A percentile compares a stretch with the other conserved stretches of the same genome.
Conservation (phyloP, 2,329 filamentous ascomycete species). For the Phyllosticta citriasiana region DNA sequence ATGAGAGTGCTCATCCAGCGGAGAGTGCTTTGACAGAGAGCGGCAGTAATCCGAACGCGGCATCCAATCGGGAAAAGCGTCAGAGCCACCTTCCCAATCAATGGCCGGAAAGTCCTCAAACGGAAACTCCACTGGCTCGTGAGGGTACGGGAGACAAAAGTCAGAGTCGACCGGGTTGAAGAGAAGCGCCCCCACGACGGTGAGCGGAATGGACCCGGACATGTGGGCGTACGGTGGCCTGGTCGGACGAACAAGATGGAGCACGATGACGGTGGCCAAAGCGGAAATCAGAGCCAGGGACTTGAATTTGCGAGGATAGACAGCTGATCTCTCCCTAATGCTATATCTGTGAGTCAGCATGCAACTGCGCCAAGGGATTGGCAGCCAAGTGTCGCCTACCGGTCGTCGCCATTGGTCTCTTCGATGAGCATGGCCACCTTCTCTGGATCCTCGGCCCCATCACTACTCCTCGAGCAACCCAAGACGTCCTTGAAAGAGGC, state of each 20-base stretch:
- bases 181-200: slow-evolving; percentile 16
- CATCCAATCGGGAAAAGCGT: slow-evolving; percentile 5
- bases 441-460: neutral
- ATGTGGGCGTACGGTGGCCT: slow-evolving; percentile 28
- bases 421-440: neutral
- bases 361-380: neutral
- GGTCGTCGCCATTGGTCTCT: neutral
- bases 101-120: neutral
- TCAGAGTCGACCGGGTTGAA: slow-evolving; percentile 10
- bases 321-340: neutral
- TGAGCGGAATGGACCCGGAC: slow-evolving; percentile 26
- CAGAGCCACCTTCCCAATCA: neutral
- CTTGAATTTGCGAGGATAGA: neutral
- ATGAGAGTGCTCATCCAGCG: neutral
- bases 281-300: slow-evolving; percentile 13
- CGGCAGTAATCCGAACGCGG: slow-evolving; percentile 5
- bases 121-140: slow-evolving; percentile 1
- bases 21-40: neutral
- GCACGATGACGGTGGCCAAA: slow-evolving; percentile 16
- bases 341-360: neutral
- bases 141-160: slow-evolving; percentile 9
- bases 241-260: slow-evolving; percentile 24
- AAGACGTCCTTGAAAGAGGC: slow-evolving; percentile 11
- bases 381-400: neutral
- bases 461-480: neutral